A percentile compares a stretch with the other conserved stretches of the same genome.
Evolutionary conservation across 1,139 yeast species (phyloP).

Genomic region (Pichia sp.): DNA sequence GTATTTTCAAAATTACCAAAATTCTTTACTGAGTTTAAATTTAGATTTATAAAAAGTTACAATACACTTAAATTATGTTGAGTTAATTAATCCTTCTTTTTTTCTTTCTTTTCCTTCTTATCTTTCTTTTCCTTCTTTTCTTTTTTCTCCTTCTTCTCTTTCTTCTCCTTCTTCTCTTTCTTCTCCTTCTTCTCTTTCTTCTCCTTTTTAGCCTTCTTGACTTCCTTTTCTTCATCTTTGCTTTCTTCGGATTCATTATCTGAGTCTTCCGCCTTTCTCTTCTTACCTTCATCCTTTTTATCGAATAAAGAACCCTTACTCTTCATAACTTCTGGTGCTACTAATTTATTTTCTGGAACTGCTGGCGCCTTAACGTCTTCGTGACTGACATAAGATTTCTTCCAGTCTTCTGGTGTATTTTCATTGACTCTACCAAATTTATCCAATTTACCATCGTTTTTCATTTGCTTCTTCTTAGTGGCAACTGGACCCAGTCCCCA

Average conservation of each 20-base stretch:
- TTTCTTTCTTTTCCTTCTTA: slow-evolving; percentile 28
- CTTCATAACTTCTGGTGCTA: slow-evolving; percentile 36
- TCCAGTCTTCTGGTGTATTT: slow-evolving; percentile 91
- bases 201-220: slow-evolving; percentile 45
- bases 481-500: slow-evolving; percentile 99
- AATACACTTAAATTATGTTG: too few relatives aligned
- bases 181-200: slow-evolving; percentile 46
- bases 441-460: slow-evolving; percentile 95
- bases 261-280: slow-evolving; percentile 33
- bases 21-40: too few relatives aligned
- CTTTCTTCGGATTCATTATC: slow-evolving; percentile 44
- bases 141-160: slow-evolving; percentile 22
- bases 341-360: slow-evolving; percentile 28
- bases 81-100: slow-evolving; percentile 23
- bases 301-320: slow-evolving; percentile 38
- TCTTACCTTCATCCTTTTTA: slow-evolving; percentile 24
- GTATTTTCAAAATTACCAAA: too few relatives aligned
- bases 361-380: slow-evolving; percentile 52
- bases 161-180: slow-evolving; percentile 36
- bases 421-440: slow-evolving; percentile 91
- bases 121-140: slow-evolving; percentile 3
- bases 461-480: slow-evolving; percentile 95
- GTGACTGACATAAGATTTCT: slow-evolving; percentile 74
- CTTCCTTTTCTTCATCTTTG: slow-evolving; percentile 50
- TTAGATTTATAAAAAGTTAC: too few relatives aligned